Evolutionary conservation across 2,329 filamentous ascomycete genomes (phyloP), one percentile per base, ranked within the genome.

Genomic region (Achaetomium macrosporum): DNA sequence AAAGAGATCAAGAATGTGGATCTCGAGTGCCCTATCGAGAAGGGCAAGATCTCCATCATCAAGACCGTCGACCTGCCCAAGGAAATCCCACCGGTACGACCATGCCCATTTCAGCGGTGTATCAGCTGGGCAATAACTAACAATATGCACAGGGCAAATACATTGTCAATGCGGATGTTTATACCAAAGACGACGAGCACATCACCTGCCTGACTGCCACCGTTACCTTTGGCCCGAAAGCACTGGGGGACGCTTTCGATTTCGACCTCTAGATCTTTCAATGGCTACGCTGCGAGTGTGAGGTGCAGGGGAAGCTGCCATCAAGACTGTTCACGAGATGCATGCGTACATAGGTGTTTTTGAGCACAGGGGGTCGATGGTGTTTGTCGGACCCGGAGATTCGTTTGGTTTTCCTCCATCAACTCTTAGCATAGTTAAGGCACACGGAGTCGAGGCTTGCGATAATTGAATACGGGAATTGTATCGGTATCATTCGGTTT

Each of bases 1-100:
- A 88, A 96, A 56, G 86, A 95, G 69, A 82, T 95, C 60, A 76
- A 81, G 68, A 90, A 96, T 61, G 89, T 96, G 42, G 90, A 96
- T 63, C 76, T 97, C 53, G 74, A 88, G 63, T 99, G 93, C 71
- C 93, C 93, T 45, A 79, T 99, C 54, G 76, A 95, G 72, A 82
- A 88, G 72, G 92, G 91, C 55, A 73, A 83, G 19, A 76, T 90
- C 66, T 74, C 73, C 36, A 73, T 99, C 61, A 82, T 74, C 61
- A 97, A 97, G 78, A 77, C 83, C 17, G 89, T 97, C 51, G 83
- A 92, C 36, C 77, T 99, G 57, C 93, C 93, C 49, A 81, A 77
- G 61, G 81, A 95, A 71, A 93, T 97, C 60, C 92, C 92, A 68
- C 87, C 89, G 55, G 91, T 95, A 81, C 64, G 88, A 41, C 33